Conservation (phyloP, 75 land plant species). For the Picea sitchensis region DNA sequence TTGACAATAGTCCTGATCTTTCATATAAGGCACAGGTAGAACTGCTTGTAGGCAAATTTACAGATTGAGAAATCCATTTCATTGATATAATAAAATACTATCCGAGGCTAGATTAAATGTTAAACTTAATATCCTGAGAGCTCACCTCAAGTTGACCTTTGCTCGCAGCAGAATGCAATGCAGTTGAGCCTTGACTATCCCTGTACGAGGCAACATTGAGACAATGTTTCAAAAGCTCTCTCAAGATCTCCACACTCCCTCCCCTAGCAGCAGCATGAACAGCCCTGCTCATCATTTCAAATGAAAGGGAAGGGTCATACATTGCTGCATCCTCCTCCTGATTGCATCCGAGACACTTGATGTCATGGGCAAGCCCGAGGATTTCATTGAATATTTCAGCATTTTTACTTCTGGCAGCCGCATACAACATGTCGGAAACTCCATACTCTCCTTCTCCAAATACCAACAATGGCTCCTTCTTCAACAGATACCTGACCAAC, state of each 20-base stretch:
- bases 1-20: neutral
- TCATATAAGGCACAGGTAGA: neutral
- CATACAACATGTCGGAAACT: slow-evolving; percentile 66
- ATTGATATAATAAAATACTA: neutral
- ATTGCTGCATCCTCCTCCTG: slow-evolving; percentile 11
- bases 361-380: slow-evolving; percentile 32
- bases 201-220: slow-evolving; percentile 50
- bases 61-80: neutral
- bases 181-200: slow-evolving; percentile 61
- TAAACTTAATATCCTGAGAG: neutral
- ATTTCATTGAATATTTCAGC: slow-evolving; percentile 45
- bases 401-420: slow-evolving; percentile 70
- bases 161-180: slow-evolving; percentile 67
- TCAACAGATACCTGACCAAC: slow-evolving; percentile 43
- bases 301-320: slow-evolving; percentile 19
- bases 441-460: slow-evolving; percentile 81
- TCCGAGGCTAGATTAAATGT: neutral
- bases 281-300: slow-evolving; percentile 62
- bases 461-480: slow-evolving; percentile 45
- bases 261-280: slow-evolving; percentile 76
- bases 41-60: neutral
- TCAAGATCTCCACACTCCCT: slow-evolving; percentile 55
- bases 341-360: slow-evolving; percentile 22
- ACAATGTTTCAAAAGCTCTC: slow-evolving; percentile 44
- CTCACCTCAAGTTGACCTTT: slow-evolving; percentile 75